phyloP scores from a whole-genome alignment of 2,329 filamentous ascomycete species.

The Botrytis sinoallii region DNA sequence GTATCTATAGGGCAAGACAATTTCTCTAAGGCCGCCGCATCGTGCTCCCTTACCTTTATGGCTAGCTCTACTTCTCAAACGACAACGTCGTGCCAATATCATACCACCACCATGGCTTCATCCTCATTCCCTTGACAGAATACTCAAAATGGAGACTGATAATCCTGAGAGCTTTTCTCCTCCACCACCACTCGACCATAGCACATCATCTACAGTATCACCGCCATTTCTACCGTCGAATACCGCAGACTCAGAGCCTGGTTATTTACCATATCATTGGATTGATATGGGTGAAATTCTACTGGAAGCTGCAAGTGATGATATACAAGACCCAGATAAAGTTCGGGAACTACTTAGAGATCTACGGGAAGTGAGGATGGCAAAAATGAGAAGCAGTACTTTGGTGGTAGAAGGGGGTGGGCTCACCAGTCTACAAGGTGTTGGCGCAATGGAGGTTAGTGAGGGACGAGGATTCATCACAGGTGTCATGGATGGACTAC shows the following conservation, averaged over 20 bases:
- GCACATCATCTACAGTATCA: conserved; percentile 45
- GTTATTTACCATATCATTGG: conserved; percentile 90
- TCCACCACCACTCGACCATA: conserved; percentile 64
- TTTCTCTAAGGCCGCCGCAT: conserved; percentile 74
- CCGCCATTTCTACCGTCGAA: conserved; percentile 79
- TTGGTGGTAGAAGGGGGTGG: conserved; percentile 71
- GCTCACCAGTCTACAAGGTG: conserved; percentile 66
- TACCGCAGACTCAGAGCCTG: conserved; percentile 64
- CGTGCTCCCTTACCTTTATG: conserved; percentile 80
- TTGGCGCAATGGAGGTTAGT: conserved; percentile 89
- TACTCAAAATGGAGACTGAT: conserved; percentile 77
- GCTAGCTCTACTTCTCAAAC: conserved; percentile 92
- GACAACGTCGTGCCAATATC: conserved; percentile 90
- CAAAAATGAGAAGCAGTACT: conserved; percentile 79
- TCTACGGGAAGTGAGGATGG: conserved; percentile 80
- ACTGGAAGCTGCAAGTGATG: conserved; percentile 79
- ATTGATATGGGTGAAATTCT: conserved; percentile 85
- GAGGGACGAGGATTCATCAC: conserved; percentile 82
- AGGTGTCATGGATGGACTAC: conserved; percentile 82
- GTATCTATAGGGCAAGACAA: conserved; percentile 66
- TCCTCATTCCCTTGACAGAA: conserved; percentile 67
- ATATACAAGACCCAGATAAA: conserved; percentile 70
- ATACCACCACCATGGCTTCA: conserved; percentile 87
- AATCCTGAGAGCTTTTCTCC: conserved; percentile 72
- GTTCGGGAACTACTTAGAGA: conserved; percentile 76